Conservation (phyloP, 768 basidiomycete species). For the Russula compacta region DNA sequence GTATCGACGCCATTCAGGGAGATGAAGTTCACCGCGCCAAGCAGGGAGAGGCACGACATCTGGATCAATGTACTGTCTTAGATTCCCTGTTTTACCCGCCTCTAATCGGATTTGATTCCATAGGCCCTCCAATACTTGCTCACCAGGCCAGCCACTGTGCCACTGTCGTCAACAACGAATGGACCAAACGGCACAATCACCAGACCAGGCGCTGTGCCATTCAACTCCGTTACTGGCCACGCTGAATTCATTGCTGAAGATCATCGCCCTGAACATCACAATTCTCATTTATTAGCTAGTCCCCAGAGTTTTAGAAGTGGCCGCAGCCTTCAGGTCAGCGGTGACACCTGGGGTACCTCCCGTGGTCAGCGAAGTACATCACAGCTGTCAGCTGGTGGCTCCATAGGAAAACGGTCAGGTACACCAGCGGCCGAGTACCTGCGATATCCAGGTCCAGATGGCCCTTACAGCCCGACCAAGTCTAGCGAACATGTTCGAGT, state of each 20-base stretch:
- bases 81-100: conserved; percentile 12
- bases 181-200: conserved; percentile 6
- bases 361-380: conserved; percentile 72
- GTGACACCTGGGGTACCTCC: conserved; percentile 62
- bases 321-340: conserved; percentile 45
- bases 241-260: conserved; percentile 31
- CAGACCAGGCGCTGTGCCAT: conserved; percentile 17
- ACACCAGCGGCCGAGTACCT: conserved; percentile 91
- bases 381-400: conserved; percentile 63
- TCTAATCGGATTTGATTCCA: conserved; percentile 8
- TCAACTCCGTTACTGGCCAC: conserved; percentile 26
- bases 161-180: conserved; percentile 22
- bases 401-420: conserved; percentile 76
- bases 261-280: conserved; percentile 38
- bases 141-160: conserved; percentile 48
- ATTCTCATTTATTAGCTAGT: conserved; percentile 41
- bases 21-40: conserved; percentile 97
- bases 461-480: conserved; percentile 65
- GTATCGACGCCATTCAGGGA: conserved; percentile 90
- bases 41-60: conserved; percentile 92
- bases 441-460: conserved; percentile 66
- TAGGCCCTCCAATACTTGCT: conserved; percentile 90
- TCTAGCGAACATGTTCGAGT: conserved; percentile 35
- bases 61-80: conserved; percentile 71
- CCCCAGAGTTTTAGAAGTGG: conserved; percentile 69